These are phyloP conservation scores for Eutrema japonicum DNA, from an alignment of 345 rosid species.

Conservation along the genomic window DNA sequence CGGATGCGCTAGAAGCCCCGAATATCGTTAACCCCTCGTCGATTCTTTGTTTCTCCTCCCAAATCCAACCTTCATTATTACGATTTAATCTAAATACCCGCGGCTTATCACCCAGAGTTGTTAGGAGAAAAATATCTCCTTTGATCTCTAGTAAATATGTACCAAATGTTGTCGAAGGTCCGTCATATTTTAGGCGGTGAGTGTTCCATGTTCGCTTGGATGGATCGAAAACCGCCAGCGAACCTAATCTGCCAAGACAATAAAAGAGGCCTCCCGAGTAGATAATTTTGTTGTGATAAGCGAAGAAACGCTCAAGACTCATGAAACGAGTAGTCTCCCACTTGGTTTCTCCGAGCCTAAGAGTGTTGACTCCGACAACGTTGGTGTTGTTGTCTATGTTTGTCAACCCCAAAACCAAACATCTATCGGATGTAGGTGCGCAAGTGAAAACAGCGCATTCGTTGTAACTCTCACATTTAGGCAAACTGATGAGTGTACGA, in stretches of 20 bases:
- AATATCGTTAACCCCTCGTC: conserved; percentile 4
- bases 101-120: not conserved
- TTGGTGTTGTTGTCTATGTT: conserved; percentile 43
- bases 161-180: not conserved
- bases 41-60: not conserved
- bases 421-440: conserved; percentile 54
- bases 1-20: not conserved
- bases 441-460: conserved; percentile 56
- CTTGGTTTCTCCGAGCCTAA: conserved; percentile 47
- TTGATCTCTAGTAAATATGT: not conserved
- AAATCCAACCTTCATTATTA: not conserved
- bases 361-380: conserved; percentile 58
- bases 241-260: conserved; percentile 10
- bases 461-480: conserved; percentile 51
- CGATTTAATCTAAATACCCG: not conserved
- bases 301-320: not conserved
- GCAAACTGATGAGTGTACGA: conserved; percentile 47
- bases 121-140: not conserved
- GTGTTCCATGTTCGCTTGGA: not conserved
- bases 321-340: conserved; percentile 47
- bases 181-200: not conserved
- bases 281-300: not conserved
- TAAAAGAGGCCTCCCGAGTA: not conserved
- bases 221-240: not conserved
- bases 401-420: conserved; percentile 56